Evolutionary conservation across 164 flowering plant genomes (phyloP).

Genomic region (Pachysandra terminalis): DNA sequence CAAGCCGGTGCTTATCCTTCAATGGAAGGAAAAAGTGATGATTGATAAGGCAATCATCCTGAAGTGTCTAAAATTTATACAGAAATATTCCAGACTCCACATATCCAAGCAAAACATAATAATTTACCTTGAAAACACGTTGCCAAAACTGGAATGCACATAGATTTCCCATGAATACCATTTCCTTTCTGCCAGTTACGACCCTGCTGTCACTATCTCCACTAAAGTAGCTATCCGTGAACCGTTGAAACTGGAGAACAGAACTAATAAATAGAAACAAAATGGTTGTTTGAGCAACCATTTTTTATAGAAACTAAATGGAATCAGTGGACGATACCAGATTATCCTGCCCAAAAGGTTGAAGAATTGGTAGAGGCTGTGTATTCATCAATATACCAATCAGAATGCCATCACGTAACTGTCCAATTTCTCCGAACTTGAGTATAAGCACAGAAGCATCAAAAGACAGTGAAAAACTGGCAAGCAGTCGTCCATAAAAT

Average conservation of each 20-base stretch:
- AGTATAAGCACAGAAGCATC: constrained; percentile 81
- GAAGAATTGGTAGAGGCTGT: constrained; percentile 83
- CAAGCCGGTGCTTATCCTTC: constrained; percentile 83
- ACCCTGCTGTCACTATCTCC: constrained; percentile 32
- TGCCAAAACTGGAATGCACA: constrained; percentile 94
- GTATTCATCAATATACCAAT: constrained; percentile 82
- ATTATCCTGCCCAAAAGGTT: constrained; percentile 75
- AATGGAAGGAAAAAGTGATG: constrained; percentile 15
- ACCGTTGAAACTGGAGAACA: constrained; percentile 47
- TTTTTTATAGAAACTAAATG: not conserved
- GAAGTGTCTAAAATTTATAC: not conserved
- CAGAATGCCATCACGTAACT: constrained; percentile 87
- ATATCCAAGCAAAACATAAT: not conserved
- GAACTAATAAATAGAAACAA: constrained; percentile 11
- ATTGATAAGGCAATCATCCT: constrained; percentile 1
- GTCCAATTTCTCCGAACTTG: constrained; percentile 77
- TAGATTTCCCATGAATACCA: constrained; percentile 56
- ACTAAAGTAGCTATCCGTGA: constrained; percentile 43
- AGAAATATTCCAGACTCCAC: not conserved
- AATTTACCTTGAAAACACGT: constrained; percentile 66
- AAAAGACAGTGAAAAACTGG: constrained; percentile 77
- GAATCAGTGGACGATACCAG: constrained; percentile 42
- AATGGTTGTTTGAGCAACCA: not conserved
- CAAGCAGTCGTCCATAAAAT: constrained; percentile 77
- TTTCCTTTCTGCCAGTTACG: constrained; percentile 54